phyloP scores from a whole-genome alignment of 441 rosid species.

The Euphorbia neoarborescens region DNA sequence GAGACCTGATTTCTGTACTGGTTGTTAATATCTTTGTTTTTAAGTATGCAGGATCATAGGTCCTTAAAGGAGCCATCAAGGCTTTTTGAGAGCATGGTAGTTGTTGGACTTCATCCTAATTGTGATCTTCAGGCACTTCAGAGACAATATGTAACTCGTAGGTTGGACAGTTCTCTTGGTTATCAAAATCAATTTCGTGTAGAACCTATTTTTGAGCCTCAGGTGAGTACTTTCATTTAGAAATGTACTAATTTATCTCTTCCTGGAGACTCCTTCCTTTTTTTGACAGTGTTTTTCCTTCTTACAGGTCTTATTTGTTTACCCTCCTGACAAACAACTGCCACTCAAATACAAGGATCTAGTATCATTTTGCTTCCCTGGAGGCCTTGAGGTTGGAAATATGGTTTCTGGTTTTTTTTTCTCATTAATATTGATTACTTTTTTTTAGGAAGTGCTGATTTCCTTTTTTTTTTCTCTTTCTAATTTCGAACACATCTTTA shows the following conservation, averaged over 20 bases:
- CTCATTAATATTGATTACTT: neutral
- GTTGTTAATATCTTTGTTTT: constrained; percentile 18
- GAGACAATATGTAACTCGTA: constrained; percentile 49
- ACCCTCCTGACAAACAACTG: constrained; percentile 77
- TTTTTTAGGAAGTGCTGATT: neutral
- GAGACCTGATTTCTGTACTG: constrained; percentile 2
- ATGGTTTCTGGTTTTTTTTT: constrained; percentile 5
- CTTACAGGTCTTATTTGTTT: constrained; percentile 73
- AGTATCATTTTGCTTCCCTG: constrained; percentile 91
- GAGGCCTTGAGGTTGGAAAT: constrained; percentile 70
- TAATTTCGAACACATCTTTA: neutral
- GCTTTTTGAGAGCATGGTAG: constrained; percentile 88
- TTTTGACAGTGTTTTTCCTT: constrained; percentile 19
- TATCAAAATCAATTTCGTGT: constrained; percentile 61
- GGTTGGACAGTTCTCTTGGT: constrained; percentile 51
- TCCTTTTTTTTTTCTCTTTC: neutral
- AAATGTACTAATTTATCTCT: constrained; percentile 9
- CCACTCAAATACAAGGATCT: constrained; percentile 84
- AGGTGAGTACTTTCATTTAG: constrained; percentile 34
- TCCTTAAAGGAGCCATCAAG: constrained; percentile 69
- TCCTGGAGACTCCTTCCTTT: neutral
- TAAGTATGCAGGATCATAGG: constrained; percentile 65
- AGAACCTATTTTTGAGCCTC: constrained; percentile 81
- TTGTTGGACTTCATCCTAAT: constrained; percentile 88
- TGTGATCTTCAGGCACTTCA: constrained; percentile 79